A percentile compares a stretch with the other conserved stretches of the same genome.
Evolutionary conservation across 768 basidiomycete genomes (phyloP).

Genomic region (Russula sp.): DNA sequence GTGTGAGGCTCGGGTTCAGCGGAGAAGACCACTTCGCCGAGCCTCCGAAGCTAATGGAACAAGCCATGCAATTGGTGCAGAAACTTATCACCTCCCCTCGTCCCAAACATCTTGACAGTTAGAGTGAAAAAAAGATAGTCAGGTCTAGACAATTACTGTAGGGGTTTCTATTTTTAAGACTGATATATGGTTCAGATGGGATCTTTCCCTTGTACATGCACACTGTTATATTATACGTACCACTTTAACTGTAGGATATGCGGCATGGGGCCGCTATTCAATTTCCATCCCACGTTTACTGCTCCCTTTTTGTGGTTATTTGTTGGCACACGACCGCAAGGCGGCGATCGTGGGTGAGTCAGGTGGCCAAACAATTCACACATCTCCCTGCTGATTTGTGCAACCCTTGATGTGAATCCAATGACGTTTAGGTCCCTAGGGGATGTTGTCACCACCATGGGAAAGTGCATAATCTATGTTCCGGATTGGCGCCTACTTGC

Average conservation of each 20-base stretch:
- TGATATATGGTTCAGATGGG: background rate
- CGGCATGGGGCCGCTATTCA: background rate
- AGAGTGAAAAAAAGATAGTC: background rate
- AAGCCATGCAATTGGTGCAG: slow-evolving; percentile 8
- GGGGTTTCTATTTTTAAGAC: background rate
- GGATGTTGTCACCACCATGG: background rate
- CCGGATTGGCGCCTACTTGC: background rate
- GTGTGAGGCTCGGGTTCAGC: slow-evolving; percentile 18
- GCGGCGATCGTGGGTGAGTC: too few species aligned
- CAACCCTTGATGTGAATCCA: background rate
- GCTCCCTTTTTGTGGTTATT: too few species aligned
- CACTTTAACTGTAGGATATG: too few species aligned
- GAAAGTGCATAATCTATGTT: background rate
- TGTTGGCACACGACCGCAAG: background rate
- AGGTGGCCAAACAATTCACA: too few species aligned
- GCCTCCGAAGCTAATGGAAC: slow-evolving; percentile 2
- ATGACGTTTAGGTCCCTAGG: background rate
- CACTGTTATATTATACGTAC: background rate
- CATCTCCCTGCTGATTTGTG: background rate
- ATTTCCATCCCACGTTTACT: background rate
- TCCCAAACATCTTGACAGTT: background rate
- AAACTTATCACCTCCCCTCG: background rate
- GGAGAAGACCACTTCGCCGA: slow-evolving; percentile 14
- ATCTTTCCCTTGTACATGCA: too few species aligned
- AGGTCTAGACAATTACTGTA: background rate